Base-by-base conservation (phyloP, 306 rosid genomes). In the Cicer judaicum region DNA sequence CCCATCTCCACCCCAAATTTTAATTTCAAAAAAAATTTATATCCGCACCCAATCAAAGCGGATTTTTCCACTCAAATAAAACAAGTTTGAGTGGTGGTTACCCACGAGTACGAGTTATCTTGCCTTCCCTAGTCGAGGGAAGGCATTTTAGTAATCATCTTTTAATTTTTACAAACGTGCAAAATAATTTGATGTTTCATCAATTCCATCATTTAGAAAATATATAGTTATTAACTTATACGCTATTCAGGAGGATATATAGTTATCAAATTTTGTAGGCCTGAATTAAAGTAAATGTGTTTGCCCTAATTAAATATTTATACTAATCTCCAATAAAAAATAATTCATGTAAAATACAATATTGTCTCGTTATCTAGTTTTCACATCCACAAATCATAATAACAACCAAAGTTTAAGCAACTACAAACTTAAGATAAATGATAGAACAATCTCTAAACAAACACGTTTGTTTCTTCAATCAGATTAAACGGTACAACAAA, bases 401-500 rank as follows among this genome's bases (percentile, higher is more conserved):
- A 52, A 50, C 57, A 52, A 52, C 57, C 57, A 52, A 52, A 14
- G 21, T 8, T 14, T 6, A 14, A 59, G 44, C 44, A 34, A 29
- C 66, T 60, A 60, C 18, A 60, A 60, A 60, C 19, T 61, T 11
- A 40, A 64, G 50, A 55, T 59, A 64, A 63, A 48, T 8, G 21
- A 44, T 16, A 14, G 52, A 75, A 61, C 68, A 83, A 43, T 21
- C 39, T 55, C 53, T 68, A 55, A 74, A 39, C 71, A 48, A 61
- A 61, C 62, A 73, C 68, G 60, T 78, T 13, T 9, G 48, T 65
- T 43, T 65, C 56, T 46, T 49, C 11, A 29, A 77, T 48, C 19
- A 41, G 66, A 65, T n/a, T 75, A 70, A n/a, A 64, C 50, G 16
- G 68, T 41, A 49, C 15, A 46, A 75, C 64, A 70, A 67, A 68